Evolutionary conservation across 2,329 filamentous ascomycete species (phyloP).

Genomic region (Sporothrix pseudoabietina): DNA sequence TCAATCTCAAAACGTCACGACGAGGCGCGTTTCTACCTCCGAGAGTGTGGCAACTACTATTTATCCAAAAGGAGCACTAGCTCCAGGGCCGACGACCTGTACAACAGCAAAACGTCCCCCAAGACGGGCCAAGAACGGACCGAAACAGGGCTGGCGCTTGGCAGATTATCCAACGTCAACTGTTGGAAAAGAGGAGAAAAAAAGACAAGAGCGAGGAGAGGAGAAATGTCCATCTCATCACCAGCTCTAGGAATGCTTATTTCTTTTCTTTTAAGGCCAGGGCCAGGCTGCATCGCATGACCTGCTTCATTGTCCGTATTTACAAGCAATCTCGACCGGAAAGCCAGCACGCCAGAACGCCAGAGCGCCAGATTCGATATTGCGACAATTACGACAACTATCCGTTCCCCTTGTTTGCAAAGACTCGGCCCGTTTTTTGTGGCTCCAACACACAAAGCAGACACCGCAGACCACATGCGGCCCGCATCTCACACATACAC

Average conservation of each 20-base stretch:
- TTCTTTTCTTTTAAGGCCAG: constrained; percentile 1
- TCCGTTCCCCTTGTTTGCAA: neutral
- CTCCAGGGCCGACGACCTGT: neutral
- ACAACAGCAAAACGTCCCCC: neutral
- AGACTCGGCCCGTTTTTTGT: neutral
- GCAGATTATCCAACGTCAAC: neutral
- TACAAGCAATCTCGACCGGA: neutral
- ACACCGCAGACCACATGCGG: neutral
- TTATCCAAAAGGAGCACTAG: neutral
- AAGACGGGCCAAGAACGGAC: neutral
- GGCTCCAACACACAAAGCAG: neutral
- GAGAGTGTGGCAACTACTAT: neutral
- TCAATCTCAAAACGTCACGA: neutral
- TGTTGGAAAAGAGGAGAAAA: too few species aligned
- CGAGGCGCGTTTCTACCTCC: neutral
- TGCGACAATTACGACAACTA: neutral
- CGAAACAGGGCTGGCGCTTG: neutral
- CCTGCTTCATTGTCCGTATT: neutral
- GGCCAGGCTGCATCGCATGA: neutral
- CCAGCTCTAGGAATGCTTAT: neutral
- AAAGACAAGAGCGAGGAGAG: neutral
- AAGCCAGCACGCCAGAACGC: too few species aligned
- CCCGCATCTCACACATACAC: neutral
- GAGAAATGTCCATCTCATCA: neutral
- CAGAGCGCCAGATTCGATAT: neutral